Conservation (phyloP, 2,329 filamentous ascomycete genomes). For the Arthrobotrys conoides region DNA sequence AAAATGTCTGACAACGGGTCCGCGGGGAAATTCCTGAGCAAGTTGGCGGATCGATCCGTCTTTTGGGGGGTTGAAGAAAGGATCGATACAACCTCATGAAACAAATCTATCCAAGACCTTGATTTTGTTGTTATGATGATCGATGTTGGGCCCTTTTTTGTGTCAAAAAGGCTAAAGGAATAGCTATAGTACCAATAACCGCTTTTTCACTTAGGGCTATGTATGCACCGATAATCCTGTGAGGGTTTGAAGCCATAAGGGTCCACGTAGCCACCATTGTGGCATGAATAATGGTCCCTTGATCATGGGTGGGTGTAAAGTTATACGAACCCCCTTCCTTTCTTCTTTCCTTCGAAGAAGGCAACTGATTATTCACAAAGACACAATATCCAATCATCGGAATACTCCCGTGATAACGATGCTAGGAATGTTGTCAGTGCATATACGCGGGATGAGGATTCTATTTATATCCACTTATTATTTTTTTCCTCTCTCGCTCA, state of each 20-base stretch:
- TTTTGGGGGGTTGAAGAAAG: conserved; percentile 23
- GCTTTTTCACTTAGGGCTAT: conserved; percentile 7
- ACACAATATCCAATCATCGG: conserved; percentile 24
- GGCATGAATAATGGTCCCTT: conserved; percentile 22
- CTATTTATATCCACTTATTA: conserved; percentile 20
- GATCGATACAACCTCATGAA: conserved; percentile 33
- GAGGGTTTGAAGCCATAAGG: conserved; percentile 2
- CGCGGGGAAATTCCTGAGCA: conserved; percentile 25
- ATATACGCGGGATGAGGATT: conserved; percentile 19
- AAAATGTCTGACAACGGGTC: conserved; percentile 18
- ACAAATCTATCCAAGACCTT: conserved; percentile 28
- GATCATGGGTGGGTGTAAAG: background rate
- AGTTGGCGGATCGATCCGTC: conserved; percentile 30
- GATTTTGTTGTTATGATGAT: conserved; percentile 16
- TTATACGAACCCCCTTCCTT: background rate
- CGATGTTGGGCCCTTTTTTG: background rate
- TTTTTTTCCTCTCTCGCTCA: conserved; percentile 2
- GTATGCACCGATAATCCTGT: conserved; percentile 16
- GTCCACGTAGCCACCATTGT: conserved; percentile 10
- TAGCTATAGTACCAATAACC: no score
- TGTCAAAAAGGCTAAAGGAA: conserved; percentile 26
- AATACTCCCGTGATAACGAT: conserved; percentile 30
- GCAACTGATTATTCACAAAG: conserved; percentile 7
- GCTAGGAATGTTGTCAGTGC: conserved; percentile 28
- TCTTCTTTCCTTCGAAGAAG: background rate